Evolutionary conservation across 805 yeast genomes (phyloP), one percentile per base, ranked within the genome.

Genomic region (Saccharomycopsis lassenensis): DNA sequence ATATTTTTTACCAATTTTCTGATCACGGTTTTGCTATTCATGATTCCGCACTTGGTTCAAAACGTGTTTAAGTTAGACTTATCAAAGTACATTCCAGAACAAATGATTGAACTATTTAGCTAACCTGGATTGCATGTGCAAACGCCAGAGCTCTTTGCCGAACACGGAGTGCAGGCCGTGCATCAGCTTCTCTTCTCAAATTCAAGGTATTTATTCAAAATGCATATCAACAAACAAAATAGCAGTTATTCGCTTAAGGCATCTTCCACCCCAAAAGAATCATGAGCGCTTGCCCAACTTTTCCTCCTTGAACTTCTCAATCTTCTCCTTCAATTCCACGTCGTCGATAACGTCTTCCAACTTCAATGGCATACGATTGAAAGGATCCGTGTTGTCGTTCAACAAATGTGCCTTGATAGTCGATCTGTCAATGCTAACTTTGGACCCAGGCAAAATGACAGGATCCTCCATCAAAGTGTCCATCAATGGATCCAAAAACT

Each of bases 321-420:
- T 85, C 51, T 68, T 69, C 29, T 56, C 50, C 51, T 67, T 77
- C 53, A 87, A 63, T 45, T 78, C 94, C 1, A 59, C 63, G 58
- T 87, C 78, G 14, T 91, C 94, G 16, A 69, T 57, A 19, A 87
- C 94, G 47, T 91, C 95, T 46, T 89, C 96, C 26, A 89, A 57
- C 50, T 74, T 84, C 49, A 91, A 64, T 4, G 97, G 97, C 62
- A 76, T 69, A 58, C 99, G 76, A 58, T 89, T 91, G 62, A 91
- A 91, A 14, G 99, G 99, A 62, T 91, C 99, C 0, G 95, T 91
- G 1, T 94, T 74, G 59, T 91, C 97, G 61, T 89, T 84, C 55
- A 91, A 68, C 41, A 91, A 63, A 63, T 91, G 98, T 3, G 95
- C 83, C 53, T 86, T 89, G 49, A 91, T 82, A 2, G 96, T 91